Conservation (phyloP, 805 yeast species). For the Candida vaughaniae region DNA sequence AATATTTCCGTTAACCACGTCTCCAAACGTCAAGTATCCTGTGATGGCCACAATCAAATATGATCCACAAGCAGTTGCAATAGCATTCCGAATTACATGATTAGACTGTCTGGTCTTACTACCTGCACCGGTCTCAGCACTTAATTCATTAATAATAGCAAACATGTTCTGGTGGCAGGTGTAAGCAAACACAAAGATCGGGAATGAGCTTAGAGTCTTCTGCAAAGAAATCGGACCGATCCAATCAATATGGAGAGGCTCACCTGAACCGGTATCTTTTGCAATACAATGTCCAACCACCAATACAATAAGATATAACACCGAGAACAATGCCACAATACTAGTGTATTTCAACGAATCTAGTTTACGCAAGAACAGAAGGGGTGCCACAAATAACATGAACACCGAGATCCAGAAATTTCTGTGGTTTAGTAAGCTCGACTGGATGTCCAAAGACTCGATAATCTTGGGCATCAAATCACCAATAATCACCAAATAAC, state of each 20-base stretch:
- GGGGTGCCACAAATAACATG: conserved; percentile 57
- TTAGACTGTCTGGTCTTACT: conserved; percentile 47
- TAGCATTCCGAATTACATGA: conserved; percentile 53
- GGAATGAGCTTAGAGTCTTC: conserved; percentile 58
- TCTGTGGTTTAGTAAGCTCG: conserved; percentile 27
- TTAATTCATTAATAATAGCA: conserved; percentile 69
- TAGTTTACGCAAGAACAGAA: conserved; percentile 58
- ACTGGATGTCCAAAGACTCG: conserved; percentile 31
- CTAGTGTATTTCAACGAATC: conserved; percentile 73
- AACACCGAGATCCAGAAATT: conserved; percentile 55
- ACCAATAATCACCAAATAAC: conserved; percentile 72
- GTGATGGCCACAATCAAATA: conserved; percentile 63
- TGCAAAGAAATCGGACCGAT: conserved; percentile 42
- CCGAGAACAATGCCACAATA: conserved; percentile 64
- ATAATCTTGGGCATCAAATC: conserved; percentile 68
- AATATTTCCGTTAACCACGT: conserved; percentile 61
- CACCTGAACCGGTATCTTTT: conserved; percentile 4
- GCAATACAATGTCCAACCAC: conserved; percentile 50
- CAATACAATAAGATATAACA: conserved; percentile 58
- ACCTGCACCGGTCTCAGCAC: conserved; percentile 33
- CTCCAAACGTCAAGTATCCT: conserved; percentile 78
- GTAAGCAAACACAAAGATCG: conserved; percentile 75
- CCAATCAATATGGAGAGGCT: conserved; percentile 19
- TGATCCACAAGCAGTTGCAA: conserved; percentile 52
- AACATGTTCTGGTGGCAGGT: conserved; percentile 83